Percentiles rank a stretch among this genome's conserved stretches.
phyloP scores from a whole-genome alignment of 2,329 filamentous ascomycete genomes.

The Hypoxylon sp. region DNA sequence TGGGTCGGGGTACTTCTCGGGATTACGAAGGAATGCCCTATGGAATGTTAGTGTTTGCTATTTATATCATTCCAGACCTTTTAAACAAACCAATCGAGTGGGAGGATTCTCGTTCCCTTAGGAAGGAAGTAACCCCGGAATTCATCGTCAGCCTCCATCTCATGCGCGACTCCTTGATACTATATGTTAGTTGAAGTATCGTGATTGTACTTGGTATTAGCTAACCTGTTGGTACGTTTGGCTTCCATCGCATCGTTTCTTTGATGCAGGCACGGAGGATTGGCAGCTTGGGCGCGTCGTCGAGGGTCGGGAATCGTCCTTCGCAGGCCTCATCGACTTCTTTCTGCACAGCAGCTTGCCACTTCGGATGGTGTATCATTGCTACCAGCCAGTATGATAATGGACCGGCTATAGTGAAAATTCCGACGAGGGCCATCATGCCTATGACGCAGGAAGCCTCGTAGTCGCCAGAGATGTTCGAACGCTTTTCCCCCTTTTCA shows the following conservation, averaged over 20 bases:
- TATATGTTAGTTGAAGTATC: conserved; percentile 25
- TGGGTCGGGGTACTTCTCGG: conserved; percentile 64
- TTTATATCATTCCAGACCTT: not conserved
- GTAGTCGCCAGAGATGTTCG: conserved; percentile 52
- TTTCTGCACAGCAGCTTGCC: conserved; percentile 61
- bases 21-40: conserved; percentile 68
- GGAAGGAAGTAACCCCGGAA: conserved; percentile 65
- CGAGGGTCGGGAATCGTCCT: conserved; percentile 60
- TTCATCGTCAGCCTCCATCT: conserved; percentile 65
- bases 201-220: not conserved
- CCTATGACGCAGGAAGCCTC: conserved; percentile 55
- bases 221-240: conserved; percentile 61
- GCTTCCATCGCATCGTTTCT: conserved; percentile 62
- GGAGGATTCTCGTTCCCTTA: conserved; percentile 62
- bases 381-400: conserved; percentile 58
- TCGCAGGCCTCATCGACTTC: conserved; percentile 62
- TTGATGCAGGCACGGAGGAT: conserved; percentile 64
- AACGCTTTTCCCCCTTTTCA: conserved; percentile 55
- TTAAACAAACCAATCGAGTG: conserved; percentile 58
- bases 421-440: conserved; percentile 58
- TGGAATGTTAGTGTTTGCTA: conserved; percentile 20
- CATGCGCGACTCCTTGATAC: conserved; percentile 63
- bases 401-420: conserved; percentile 57
- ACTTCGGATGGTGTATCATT: conserved; percentile 65
- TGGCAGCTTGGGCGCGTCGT: conserved; percentile 60